A percentile compares a stretch with the other conserved stretches of the same genome.
Conservation (phyloP, 495 filamentous ascomycete species). For the Penicillium daleae region DNA sequence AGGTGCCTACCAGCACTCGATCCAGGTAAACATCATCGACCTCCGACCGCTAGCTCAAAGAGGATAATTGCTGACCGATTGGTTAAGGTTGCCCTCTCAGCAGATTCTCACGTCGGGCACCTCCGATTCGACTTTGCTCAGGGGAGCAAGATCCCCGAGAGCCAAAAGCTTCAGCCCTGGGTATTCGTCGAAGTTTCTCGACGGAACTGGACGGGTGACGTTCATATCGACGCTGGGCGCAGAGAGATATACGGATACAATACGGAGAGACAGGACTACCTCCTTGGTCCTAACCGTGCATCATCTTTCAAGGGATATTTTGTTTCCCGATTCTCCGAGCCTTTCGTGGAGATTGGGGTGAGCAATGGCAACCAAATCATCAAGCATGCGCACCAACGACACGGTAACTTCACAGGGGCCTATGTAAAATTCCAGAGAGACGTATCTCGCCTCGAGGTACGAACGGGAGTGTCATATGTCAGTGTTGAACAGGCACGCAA, state of each 20-base stretch:
- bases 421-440: slow-evolving; percentile 28
- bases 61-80: not conserved
- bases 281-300: slow-evolving; percentile 32
- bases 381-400: slow-evolving; percentile 5
- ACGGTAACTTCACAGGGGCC: slow-evolving; percentile 30
- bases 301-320: slow-evolving; percentile 32
- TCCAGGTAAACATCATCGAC: slow-evolving; percentile 15
- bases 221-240: slow-evolving; percentile 22
- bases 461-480: slow-evolving; percentile 33
- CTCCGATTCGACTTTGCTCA: slow-evolving; percentile 29
- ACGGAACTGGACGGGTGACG: slow-evolving; percentile 33
- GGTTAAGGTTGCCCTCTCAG: slow-evolving; percentile 26
- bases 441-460: slow-evolving; percentile 26
- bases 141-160: not conserved
- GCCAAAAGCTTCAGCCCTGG: slow-evolving; percentile 21
- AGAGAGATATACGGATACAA: slow-evolving; percentile 32
- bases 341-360: slow-evolving; percentile 23
- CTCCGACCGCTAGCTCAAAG: not conserved
- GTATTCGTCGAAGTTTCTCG: slow-evolving; percentile 32
- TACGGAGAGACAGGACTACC: slow-evolving; percentile 36
- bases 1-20: slow-evolving; percentile 11
- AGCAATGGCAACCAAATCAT: slow-evolving; percentile 15
- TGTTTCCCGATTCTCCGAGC: slow-evolving; percentile 32
- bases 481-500: slow-evolving; percentile 33
- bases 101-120: slow-evolving; percentile 29